phyloP scores from a whole-genome alignment of 2,329 filamentous ascomycete genomes.

The Sarocladium kiliense region DNA sequence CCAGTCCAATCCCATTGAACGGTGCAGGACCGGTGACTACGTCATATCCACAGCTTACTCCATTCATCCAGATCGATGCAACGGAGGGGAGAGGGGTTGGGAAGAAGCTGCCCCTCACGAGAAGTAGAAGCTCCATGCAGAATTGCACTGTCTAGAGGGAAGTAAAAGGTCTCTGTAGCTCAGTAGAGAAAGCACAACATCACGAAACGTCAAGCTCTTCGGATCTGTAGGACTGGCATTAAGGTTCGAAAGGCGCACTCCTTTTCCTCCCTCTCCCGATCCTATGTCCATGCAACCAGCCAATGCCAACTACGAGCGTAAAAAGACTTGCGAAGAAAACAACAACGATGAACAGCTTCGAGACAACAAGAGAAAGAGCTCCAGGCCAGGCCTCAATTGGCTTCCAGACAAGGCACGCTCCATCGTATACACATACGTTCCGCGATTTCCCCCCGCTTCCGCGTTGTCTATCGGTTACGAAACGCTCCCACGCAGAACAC shows the following conservation, averaged over 20 bases:
- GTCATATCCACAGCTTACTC: no score
- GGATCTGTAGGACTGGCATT: conserved; percentile 2
- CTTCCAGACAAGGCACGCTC: background rate
- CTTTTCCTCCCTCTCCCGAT: background rate
- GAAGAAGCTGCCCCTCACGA: no score
- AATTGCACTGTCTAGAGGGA: no score
- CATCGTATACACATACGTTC: conserved; percentile 5
- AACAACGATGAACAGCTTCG: background rate
- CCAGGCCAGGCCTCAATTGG: background rate
- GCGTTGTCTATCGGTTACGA: background rate
- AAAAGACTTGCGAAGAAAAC: background rate
- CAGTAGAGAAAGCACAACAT: background rate
- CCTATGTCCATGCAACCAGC: conserved; percentile 1
- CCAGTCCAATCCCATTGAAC: no score
- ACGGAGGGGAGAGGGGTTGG: no score
- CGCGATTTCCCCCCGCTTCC: background rate
- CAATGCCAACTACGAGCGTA: conserved; percentile 1
- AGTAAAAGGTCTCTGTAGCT: no score
- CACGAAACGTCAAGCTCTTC: background rate
- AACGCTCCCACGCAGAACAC: background rate
- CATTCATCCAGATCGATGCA: no score
- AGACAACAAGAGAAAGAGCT: background rate
- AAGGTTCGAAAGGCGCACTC: background rate
- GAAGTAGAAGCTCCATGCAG: no score
- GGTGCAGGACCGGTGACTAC: no score